Evolutionary conservation across 2,329 filamentous ascomycete genomes (phyloP).

Genomic region (Fusarium continuum): DNA sequence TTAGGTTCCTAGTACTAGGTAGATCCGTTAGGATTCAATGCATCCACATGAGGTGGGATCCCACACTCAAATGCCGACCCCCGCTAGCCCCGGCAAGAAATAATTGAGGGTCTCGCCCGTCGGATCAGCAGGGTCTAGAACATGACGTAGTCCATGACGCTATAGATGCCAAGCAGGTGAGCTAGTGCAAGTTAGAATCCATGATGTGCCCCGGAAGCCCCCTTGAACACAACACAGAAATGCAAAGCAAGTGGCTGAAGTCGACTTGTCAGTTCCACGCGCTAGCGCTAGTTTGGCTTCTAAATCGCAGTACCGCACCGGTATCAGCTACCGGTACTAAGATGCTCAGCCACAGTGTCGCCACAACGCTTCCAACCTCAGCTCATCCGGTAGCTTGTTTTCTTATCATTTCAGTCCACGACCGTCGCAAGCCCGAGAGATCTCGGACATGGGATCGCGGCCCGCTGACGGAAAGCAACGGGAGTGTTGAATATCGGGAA

Average conservation of each 20-base stretch:
- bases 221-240: not conserved
- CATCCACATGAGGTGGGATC: no score
- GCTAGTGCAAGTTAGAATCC: constrained; percentile 5
- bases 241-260: not conserved
- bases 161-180: not conserved
- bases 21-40: not conserved
- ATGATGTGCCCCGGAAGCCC: not conserved
- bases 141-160: constrained; percentile 23
- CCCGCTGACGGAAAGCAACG: constrained; percentile 10
- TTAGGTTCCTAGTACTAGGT: not conserved
- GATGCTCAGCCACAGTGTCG: constrained; percentile 20
- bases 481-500: not conserved
- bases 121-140: constrained; percentile 15
- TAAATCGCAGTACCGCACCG: not conserved
- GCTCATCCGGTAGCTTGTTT: not conserved
- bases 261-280: not conserved
- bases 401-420: not conserved
- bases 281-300: not conserved
- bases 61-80: not conserved
- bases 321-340: no score
- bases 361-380: constrained; percentile 19
- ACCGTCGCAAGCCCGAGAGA: constrained; percentile 11
- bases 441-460: constrained; percentile 13
- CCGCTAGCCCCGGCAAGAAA: not conserved
- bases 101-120: constrained; percentile 8